Percentiles rank a stretch among this genome's conserved stretches.
These are phyloP conservation scores for Phytopythium ostracodes DNA, from an alignment of 352 stramenopile species.

Conservation along the genomic window DNA sequence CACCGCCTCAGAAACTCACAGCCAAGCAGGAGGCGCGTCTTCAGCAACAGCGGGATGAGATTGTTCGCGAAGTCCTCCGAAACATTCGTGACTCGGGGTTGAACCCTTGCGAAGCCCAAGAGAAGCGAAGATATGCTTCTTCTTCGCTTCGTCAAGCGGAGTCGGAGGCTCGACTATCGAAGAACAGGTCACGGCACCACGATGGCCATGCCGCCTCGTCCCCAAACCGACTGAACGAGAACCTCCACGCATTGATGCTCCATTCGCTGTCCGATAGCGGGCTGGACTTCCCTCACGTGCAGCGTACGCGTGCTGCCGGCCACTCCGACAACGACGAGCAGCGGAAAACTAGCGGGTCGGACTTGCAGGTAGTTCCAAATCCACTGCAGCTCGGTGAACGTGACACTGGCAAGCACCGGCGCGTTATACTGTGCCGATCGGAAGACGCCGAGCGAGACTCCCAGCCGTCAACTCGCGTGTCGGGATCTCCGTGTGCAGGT, in stretches of 20 bases:
- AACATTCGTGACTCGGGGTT: conserved; percentile 34
- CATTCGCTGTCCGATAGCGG: conserved; percentile 63
- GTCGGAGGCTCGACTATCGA: neutral
- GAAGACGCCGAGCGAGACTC: conserved; percentile 6
- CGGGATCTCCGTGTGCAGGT: neutral
- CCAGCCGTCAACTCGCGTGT: neutral
- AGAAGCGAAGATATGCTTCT: neutral
- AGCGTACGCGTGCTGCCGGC: conserved; percentile 3
- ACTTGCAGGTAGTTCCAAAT: neutral
- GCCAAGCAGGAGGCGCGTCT: conserved; percentile 45
- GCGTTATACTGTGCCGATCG: conserved; percentile 16
- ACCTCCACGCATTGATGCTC: conserved; percentile 40
- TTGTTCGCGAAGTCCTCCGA: conserved; percentile 60
- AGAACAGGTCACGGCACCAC: neutral
- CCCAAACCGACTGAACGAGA: conserved; percentile 34
- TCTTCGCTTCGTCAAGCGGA: neutral
- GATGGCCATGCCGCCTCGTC: conserved; percentile 8
- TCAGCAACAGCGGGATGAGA: conserved; percentile 43
- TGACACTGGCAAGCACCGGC: conserved; percentile 10
- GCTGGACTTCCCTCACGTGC: conserved; percentile 57
- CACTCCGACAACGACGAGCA: neutral
- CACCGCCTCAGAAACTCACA: neutral
- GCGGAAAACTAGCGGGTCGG: neutral
- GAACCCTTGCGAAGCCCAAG: neutral
- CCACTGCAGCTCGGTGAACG: neutral